Percentiles rank a stretch among this genome's conserved stretches.
Conservation (phyloP, 2,329 filamentous ascomycete species). For the Camptophora hylomeconis region DNA sequence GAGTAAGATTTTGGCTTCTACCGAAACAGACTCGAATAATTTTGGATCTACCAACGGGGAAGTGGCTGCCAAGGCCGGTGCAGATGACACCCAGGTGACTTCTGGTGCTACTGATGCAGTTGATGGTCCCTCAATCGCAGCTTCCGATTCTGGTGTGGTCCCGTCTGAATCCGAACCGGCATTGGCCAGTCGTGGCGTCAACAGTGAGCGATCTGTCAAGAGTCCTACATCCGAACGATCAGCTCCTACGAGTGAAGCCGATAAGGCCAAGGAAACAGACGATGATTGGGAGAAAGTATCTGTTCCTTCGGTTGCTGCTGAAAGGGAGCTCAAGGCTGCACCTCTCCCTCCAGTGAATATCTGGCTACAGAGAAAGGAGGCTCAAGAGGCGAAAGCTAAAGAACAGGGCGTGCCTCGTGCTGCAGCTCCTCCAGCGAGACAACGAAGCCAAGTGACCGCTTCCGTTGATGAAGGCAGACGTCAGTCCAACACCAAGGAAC, state of each 20-base stretch:
- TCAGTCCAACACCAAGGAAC: conserved; percentile 8
- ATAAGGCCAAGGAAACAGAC: conserved; percentile 39
- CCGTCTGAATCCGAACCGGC: no score
- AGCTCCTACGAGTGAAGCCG: conserved; percentile 28
- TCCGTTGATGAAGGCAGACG: conserved; percentile 22
- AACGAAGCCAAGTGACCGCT: conserved; percentile 19
- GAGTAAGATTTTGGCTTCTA: no score
- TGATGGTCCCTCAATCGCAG: no score
- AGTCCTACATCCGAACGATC: no score
- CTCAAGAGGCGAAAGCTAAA: conserved; percentile 40
- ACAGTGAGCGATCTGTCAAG: no score
- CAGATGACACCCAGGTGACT: no score
- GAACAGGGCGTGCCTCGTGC: conserved; percentile 18
- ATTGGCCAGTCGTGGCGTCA: no score
- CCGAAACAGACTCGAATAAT: no score
- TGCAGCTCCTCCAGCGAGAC: conserved; percentile 14
- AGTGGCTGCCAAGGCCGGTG: no score
- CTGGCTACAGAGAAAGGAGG: conserved; percentile 70
- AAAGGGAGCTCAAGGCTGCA: conserved; percentile 60
- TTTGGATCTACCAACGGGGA: no score
- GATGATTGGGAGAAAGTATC: conserved; percentile 48
- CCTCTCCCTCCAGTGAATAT: conserved; percentile 74
- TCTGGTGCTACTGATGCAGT: no score
- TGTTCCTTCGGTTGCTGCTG: conserved; percentile 34
- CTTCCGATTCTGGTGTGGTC: no score